Evolutionary conservation across 2,329 filamentous ascomycete species (phyloP), one percentile per base, ranked within the genome.

Genomic region (Clonostachys rhizophaga): DNA sequence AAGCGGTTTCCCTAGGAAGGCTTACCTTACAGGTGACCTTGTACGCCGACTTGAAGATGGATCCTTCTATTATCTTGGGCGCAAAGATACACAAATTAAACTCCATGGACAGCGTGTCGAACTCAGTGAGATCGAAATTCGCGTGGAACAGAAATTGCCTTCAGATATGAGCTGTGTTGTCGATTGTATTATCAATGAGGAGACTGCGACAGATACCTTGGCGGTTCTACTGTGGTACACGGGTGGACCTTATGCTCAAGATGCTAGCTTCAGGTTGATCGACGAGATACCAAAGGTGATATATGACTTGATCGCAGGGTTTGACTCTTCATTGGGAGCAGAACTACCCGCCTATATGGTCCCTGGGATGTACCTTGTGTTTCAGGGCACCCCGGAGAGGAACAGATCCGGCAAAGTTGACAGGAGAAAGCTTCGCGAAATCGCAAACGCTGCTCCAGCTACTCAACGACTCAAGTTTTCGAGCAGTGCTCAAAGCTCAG

Each of bases 71-170:
- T 74, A 69, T 45, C 55, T 75, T 42, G 76, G 75, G 42, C 66
- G 78, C 20, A 77, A 75, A 52, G 77, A 81, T 52, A 69, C 68
- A 0, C 77, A 81, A 55, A 68, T 81, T 44, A 82, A 82, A 57
- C 57, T 82, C 14, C 68, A 71, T 34, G 81, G 81, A 24, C 79
- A 72, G 49, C 59, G 76, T 46, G 65, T 78, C 44, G 81, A 75
- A 60, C 63, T 75, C 9, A 45, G 17, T 5, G 53, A 54, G 42
- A 47, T 56, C 9, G 54, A 56, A 33, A 44, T 46, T 30, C 42
- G 44, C 17, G 36, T 57, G 14, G 16, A 20, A 34, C 34, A 42
- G 39, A 12, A 30, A 24, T 42, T 40, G 13, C 44, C 35, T 17
- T 42, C 30, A 10, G n/a, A n/a, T 36, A 34, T 20, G 40, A 42